A percentile compares a stretch with the other conserved stretches of the same genome.
These are phyloP conservation scores for Rubroshorea leprosula DNA, from an alignment of 345 rosid genomes.

Conservation along the genomic window DNA sequence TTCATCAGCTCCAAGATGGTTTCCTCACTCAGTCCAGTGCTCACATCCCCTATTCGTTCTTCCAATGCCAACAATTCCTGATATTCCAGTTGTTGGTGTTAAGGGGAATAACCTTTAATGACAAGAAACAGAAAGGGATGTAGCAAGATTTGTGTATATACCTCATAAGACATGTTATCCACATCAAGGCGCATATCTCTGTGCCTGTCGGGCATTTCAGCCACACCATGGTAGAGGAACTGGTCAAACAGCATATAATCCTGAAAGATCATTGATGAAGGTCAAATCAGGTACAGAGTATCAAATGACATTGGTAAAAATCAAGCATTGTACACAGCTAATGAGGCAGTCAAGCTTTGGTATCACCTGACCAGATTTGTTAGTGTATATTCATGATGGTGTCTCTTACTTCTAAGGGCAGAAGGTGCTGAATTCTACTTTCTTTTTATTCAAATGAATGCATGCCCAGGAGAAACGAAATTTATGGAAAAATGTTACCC, in stretches of 20 bases:
- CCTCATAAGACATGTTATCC: conserved; percentile 98
- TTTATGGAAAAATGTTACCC: no score
- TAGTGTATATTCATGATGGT: no score
- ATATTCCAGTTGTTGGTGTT: conserved; percentile 13
- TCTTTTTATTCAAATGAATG: no score
- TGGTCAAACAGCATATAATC: conserved; percentile 84
- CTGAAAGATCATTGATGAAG: conserved; percentile 31
- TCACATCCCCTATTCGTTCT: conserved; percentile 88
- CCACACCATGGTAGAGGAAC: conserved; percentile 55
- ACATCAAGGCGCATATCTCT: conserved; percentile 92
- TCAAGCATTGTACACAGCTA: conserved; percentile 1
- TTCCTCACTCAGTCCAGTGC: conserved; percentile 78
- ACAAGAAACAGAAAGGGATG: not conserved
- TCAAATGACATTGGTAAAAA: not conserved
- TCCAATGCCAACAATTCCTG: conserved; percentile 86
- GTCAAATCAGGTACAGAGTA: conserved; percentile 5
- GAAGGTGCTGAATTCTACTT: no score
- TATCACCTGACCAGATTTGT: no score
- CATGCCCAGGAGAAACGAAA: no score
- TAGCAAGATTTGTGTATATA: no score
- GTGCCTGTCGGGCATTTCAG: conserved; percentile 79
- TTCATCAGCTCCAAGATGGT: conserved; percentile 45
- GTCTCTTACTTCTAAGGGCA: no score
- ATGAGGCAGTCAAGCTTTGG: no score
- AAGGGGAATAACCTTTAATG: not conserved